These are phyloP conservation scores for Candida fluviatilis DNA, from an alignment of 805 yeast genomes.

Conservation along the genomic window DNA sequence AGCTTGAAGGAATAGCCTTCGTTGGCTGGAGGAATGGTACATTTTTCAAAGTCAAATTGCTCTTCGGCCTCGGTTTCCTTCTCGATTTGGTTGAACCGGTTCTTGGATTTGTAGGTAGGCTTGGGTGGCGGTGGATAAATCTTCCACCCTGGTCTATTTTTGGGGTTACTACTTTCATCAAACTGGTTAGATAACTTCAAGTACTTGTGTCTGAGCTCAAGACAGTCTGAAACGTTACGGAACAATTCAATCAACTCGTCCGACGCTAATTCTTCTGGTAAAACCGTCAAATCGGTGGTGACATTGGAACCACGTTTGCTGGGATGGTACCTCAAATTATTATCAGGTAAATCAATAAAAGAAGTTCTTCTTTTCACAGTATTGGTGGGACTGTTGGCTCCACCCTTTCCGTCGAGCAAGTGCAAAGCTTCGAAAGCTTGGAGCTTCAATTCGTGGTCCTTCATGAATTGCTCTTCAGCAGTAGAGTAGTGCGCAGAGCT, in stretches of 20 bases:
- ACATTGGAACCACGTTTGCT: conserved; percentile 5
- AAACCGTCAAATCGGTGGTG: conserved; percentile 10
- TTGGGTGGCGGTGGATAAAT: conserved; percentile 93
- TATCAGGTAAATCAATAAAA: conserved; percentile 35
- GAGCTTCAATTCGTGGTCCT: conserved; percentile 64
- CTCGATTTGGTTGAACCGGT: conserved; percentile 45
- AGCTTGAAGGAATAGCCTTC: conserved; percentile 36
- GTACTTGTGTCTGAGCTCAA: conserved; percentile 73
- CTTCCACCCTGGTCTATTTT: conserved; percentile 66
- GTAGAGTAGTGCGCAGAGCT: conserved; percentile 57
- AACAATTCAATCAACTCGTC: conserved; percentile 64
- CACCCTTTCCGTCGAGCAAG: conserved; percentile 4
- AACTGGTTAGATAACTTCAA: conserved; percentile 64
- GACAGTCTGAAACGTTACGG: conserved; percentile 58
- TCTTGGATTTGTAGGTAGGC: conserved; percentile 70
- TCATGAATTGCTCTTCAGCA: conserved; percentile 59
- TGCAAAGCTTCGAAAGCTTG: conserved; percentile 52
- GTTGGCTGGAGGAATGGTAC: conserved; percentile 51
- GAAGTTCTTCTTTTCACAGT: conserved; percentile 29
- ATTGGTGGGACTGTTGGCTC: conserved; percentile 10
- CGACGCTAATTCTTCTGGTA: conserved; percentile 54
- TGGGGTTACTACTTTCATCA: conserved; percentile 74
- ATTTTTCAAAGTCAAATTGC: conserved; percentile 56
- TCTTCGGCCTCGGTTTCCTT: conserved; percentile 25
- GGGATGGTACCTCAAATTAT: conserved; percentile 4